Base-by-base conservation (phyloP, 768 basidiomycete species). In the Zangia roseola region DNA sequence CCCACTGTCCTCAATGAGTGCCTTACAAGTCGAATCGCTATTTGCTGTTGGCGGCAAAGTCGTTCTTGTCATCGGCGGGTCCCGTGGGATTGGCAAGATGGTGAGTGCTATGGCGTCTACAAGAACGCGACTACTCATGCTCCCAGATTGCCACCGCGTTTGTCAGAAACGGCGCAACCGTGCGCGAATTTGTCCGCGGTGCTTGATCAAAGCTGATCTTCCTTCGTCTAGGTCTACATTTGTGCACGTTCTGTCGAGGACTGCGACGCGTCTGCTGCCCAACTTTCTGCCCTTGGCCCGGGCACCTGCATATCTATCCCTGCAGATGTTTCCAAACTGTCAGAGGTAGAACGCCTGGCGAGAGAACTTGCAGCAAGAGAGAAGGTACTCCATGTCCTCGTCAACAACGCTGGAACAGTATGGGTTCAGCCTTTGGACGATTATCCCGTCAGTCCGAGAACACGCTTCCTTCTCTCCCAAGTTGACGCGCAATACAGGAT, bases 71-170 rank as follows among this genome's bases (percentile, higher is more conserved):
- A 85, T 83, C 4, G 86, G 86, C 7, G 86, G 84, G 10, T 81
- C 78, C 24, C 70, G 81, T 49, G 84, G 84, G 6, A 76, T 86
- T 25, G 83, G 85, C 5, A 84, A 81, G 69, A 82, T 82, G 80
- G 80, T 77, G 42, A 52, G 71, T 64, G 14, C 26, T 31, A 16
- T 31, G 14, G 39, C 10, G 3, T 20, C 34, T 36, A 10, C 44
- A 28, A 34, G 35, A 38, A 19, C 17, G n/a, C 17, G 48, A 56
- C 5, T 8, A 37, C 24, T 61, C 49, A 55, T 37, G 43, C 13
- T 56, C 28, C 48, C 50, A 84, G 84, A 84, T 86, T 53, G 78
- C 86, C 3, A 70, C 79, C 7, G 83, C 81, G 8, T 86, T 80
- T 57, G 75, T 85, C 19, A 71, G 65, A 46, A 86, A 83, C 51